Evolutionary conservation across 805 yeast genomes (phyloP).

Genomic region (Clavispora vitiphila): DNA sequence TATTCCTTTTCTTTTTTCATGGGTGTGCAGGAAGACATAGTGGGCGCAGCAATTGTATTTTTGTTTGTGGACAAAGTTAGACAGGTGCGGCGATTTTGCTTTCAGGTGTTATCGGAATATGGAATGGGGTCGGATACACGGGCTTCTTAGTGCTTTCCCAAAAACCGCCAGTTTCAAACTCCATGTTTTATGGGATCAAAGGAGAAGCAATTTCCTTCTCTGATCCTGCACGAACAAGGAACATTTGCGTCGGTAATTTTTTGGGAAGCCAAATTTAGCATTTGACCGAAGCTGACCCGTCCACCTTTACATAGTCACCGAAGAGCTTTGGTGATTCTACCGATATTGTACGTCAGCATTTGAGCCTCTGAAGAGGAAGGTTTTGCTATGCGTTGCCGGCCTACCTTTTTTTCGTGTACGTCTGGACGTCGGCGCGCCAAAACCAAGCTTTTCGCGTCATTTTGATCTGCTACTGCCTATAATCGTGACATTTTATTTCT

Average conservation of each 20-base stretch:
- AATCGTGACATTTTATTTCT: background rate
- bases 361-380: too few species aligned
- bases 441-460: background rate
- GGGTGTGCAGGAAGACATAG: constrained; percentile 1
- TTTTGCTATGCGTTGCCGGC: background rate
- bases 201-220: background rate
- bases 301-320: too few species aligned
- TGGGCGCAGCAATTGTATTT: constrained; percentile 2
- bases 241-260: background rate
- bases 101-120: too few species aligned
- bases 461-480: constrained; percentile 1
- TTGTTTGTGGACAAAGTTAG: too few species aligned
- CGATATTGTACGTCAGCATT: background rate
- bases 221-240: background rate
- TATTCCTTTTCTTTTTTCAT: constrained; percentile 2
- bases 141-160: too few species aligned
- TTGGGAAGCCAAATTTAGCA: background rate
- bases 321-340: background rate
- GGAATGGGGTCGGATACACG: too few species aligned
- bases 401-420: background rate
- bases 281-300: too few species aligned
- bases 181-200: too few species aligned
- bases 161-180: too few species aligned
- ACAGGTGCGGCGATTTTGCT: too few species aligned
- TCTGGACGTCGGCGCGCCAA: background rate